Conservation (phyloP, 2,329 filamentous ascomycete genomes). For the Hymenoscyphus linearis region DNA sequence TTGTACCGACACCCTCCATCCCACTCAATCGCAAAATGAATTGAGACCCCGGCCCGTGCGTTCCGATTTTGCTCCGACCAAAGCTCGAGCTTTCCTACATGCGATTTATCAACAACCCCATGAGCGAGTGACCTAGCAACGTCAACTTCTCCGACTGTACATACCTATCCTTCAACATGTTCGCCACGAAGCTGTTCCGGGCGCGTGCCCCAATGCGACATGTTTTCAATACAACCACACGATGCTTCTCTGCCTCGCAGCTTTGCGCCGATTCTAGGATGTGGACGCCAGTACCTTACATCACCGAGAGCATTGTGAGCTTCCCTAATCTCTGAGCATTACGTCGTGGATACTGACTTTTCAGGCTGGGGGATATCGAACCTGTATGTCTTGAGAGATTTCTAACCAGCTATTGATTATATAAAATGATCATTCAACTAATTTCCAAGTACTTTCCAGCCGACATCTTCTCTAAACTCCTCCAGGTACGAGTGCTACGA, state of each 20-base stretch:
- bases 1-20: too few relatives aligned
- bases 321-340: conserved; percentile 27
- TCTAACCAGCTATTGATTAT: conserved; percentile 22
- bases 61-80: neutral
- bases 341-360: conserved; percentile 23
- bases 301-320: conserved; percentile 51
- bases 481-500: conserved; percentile 52
- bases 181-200: conserved; percentile 24
- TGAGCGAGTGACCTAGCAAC: conserved; percentile 14
- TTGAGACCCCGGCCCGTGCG: neutral
- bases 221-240: conserved; percentile 16
- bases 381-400: conserved; percentile 51
- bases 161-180: conserved; percentile 17
- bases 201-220: conserved; percentile 21
- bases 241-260: conserved; percentile 25
- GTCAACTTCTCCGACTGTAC: neutral
- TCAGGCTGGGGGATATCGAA: conserved; percentile 71
- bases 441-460: conserved; percentile 39
- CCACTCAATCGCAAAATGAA: neutral
- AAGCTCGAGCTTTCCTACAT: neutral
- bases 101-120: conserved; percentile 10
- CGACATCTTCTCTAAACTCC: conserved; percentile 75
- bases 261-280: conserved; percentile 27
- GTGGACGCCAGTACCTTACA: conserved; percentile 44
- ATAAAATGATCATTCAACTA: conserved; percentile 14